Evolutionary conservation across 805 yeast genomes (phyloP).

Genomic region (Candida caryicola): DNA sequence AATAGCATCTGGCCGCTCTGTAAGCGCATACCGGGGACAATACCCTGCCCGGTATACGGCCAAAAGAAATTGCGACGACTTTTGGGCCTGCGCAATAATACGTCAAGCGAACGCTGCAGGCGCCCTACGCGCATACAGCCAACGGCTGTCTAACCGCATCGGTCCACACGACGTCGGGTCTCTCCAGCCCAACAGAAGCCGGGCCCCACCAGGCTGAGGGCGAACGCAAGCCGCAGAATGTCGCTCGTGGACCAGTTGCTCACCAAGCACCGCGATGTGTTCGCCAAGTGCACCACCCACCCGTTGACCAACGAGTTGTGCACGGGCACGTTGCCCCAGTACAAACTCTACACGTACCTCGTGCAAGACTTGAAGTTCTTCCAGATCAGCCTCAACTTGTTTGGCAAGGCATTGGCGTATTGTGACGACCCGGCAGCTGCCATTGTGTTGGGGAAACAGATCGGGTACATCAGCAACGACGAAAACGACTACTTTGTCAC

Average conservation of each 20-base stretch:
- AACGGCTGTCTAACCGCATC: too few species aligned
- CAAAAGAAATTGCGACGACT: too few species aligned
- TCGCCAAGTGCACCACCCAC: slow-evolving; percentile 34
- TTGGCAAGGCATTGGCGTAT: slow-evolving; percentile 43
- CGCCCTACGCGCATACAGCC: too few species aligned
- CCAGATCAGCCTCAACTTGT: slow-evolving; percentile 38
- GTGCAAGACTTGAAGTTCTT: slow-evolving; percentile 51
- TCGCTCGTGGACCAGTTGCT: slow-evolving; percentile 20
- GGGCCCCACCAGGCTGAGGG: too few species aligned
- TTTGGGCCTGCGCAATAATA: too few species aligned
- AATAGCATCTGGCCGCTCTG: too few species aligned
- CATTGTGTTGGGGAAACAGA: slow-evolving; percentile 45
- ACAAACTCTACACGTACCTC: slow-evolving; percentile 42
- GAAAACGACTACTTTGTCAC: slow-evolving; percentile 47
- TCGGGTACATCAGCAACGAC: slow-evolving; percentile 48
- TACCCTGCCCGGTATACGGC: too few species aligned
- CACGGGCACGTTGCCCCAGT: slow-evolving; percentile 43
- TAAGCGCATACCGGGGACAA: too few species aligned
- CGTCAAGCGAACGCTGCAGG: too few species aligned
- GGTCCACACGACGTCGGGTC: too few species aligned
- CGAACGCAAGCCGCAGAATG: slow-evolving; percentile 9
- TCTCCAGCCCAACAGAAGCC: too few species aligned
- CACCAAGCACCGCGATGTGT: slow-evolving; percentile 18
- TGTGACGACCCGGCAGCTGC: slow-evolving; percentile 40
- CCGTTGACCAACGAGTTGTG: slow-evolving; percentile 45